Evolutionary conservation across 805 yeast genomes (phyloP), one percentile per base, ranked within the genome.

Genomic region (Candida ulmi): DNA sequence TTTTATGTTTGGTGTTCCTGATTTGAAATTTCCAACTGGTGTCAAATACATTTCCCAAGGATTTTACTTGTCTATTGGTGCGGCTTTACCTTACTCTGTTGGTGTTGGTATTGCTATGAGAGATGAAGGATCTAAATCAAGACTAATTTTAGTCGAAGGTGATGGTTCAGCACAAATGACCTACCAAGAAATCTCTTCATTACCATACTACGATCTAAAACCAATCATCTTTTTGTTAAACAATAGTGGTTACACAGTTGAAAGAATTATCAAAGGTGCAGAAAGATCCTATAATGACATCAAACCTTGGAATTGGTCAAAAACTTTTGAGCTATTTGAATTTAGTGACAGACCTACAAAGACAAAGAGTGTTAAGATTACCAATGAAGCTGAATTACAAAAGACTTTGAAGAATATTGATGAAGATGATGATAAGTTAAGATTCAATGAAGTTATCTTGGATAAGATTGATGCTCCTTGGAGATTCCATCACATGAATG

Each of bases 131-230:
- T 64, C 67, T 6, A 37, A 52, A 3, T 72, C 80, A 25, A 74
- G 95, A 51, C 69, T 88, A 34, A 68, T 87, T 17, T 66, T 88
- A 18, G 63, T 87, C 15, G 88, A 85, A 66, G 96, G 97, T 40
- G 97, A 90, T 59, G 97, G 97, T 1, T 81, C 95, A 3, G 91
- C 96, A 2, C 95, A 87, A 66, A 85, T 90, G 95, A 88, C 96
- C 5, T 69, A 83, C 40, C 96, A 90, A 68, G 97, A 90, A 56
- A 61, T 81, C 36, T 76, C 87, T 1, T 71, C 86, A 2, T 76
- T 74, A 54, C 59, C 83, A 30, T 73, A 86, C 45, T 66, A 73
- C 45, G 66, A 69, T 16, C 68, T 83, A 31, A 74, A 74, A 28
- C 87, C 95, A 17, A 75, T 82, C 31, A 71, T 90, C 21, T 74